A percentile compares a stretch with the other conserved stretches of the same genome.
Evolutionary conservation across 306 rosid genomes (phyloP).

Genomic region (Luffa aegyptiaca): DNA sequence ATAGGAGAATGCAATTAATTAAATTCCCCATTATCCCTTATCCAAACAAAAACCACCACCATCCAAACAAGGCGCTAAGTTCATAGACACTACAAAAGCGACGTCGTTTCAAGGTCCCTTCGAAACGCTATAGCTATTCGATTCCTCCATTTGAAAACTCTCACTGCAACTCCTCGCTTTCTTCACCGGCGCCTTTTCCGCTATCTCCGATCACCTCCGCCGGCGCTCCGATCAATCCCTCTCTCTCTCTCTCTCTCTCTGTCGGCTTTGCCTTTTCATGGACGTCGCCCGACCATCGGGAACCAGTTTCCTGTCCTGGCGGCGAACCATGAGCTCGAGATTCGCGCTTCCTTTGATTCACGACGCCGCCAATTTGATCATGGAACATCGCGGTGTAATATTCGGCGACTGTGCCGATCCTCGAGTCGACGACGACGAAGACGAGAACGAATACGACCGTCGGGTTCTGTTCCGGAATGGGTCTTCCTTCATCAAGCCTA

Average conservation of each 20-base stretch:
- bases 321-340: slow-evolving; percentile 21
- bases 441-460: slow-evolving; percentile 2
- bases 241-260: slow-evolving; percentile 6
- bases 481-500: slow-evolving; percentile 31
- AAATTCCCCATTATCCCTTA: neutral
- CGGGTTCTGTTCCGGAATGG: slow-evolving; percentile 9
- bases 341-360: slow-evolving; percentile 32
- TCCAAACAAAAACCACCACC: neutral
- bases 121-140: neutral
- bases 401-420: slow-evolving; percentile 21
- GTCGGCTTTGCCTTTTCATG: slow-evolving; percentile 12
- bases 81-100: neutral
- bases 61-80: neutral
- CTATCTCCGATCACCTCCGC: neutral
- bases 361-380: slow-evolving; percentile 26
- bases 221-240: neutral
- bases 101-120: neutral
- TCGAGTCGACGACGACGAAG: slow-evolving; percentile 20
- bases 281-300: slow-evolving; percentile 28
- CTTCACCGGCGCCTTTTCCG: neutral
- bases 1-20: neutral
- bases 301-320: slow-evolving; percentile 19
- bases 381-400: slow-evolving; percentile 28
- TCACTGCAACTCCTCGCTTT: neutral
- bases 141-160: neutral